phyloP scores from a whole-genome alignment of 352 stramenopile genomes.

The Pythium brassicae region DNA sequence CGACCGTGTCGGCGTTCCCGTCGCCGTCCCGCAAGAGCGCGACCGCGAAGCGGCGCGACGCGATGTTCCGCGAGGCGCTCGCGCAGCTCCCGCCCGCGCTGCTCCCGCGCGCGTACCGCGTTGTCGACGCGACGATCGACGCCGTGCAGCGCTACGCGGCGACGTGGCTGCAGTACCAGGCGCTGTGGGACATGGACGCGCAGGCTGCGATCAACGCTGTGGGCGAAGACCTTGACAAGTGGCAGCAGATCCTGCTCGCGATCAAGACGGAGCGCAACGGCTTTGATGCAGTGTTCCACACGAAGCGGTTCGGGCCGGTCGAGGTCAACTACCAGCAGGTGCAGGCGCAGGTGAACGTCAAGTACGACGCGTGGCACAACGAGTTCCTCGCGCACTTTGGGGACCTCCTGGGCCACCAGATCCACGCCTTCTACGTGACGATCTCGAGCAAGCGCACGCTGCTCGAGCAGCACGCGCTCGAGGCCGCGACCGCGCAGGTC shows the following conservation, averaged over 20 bases:
- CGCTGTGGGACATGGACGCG: conserved; percentile 98
- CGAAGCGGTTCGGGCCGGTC: conserved; percentile 88
- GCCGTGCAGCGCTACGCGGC: conserved; percentile 92
- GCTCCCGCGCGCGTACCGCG: conserved; percentile 70
- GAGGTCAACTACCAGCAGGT: conserved; percentile 91
- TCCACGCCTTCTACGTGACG: conserved; percentile 86
- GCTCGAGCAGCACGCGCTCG: conserved; percentile 94
- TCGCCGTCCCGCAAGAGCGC: conserved; percentile 61
- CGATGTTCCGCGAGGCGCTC: conserved; percentile 70
- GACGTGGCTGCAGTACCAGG: conserved; percentile 98
- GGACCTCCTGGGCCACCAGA: conserved; percentile 91
- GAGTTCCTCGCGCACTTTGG: conserved; percentile 96
- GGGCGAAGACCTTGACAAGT: conserved; percentile 94
- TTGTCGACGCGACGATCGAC: conserved; percentile 69
- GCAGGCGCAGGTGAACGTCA: conserved; percentile 93
- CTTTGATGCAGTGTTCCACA: conserved; percentile 91
- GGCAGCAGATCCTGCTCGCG: conserved; percentile 96
- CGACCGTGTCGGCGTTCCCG: conserved; percentile 46
- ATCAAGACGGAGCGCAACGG: conserved; percentile 93
- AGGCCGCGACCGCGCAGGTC: conserved; percentile 95
- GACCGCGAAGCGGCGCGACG: conserved; percentile 50
- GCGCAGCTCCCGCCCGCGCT: conserved; percentile 52
- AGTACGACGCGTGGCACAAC: conserved; percentile 99
- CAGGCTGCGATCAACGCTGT: conserved; percentile 90
- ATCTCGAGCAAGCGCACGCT: conserved; percentile 81